Base-by-base conservation (phyloP, 352 stramenopile genomes). In the Phytopythium delawarense region DNA sequence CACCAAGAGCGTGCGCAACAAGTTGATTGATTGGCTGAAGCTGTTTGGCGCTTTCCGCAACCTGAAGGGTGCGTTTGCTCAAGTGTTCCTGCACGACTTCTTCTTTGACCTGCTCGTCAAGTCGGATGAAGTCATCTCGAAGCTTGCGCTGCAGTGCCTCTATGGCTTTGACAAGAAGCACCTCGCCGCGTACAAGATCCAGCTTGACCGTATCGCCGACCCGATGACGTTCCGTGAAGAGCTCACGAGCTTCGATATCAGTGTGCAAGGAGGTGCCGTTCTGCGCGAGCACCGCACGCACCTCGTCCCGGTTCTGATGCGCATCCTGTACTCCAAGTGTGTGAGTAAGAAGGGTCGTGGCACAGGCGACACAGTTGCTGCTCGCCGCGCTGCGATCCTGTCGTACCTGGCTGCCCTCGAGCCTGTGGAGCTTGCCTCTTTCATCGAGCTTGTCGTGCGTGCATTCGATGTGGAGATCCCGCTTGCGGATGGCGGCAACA, bases 51-150 rank as follows among this genome's bases (percentile, higher is more conserved):
- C 66, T 12, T 96, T 95, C 67, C 89, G 73, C 62, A 96, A 96
- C 69, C 91, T 94, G 75, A 92, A 91, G 57, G 87, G 88, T 18
- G 88, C 88, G 34, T 97, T 82, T 64, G 84, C 84, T 9, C 75
- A 96, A 39, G 42, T 66, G 2, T 61, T 96, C 13, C 76, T 97
- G 23, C 88, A 94, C 64, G 70, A 74, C 28, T 70, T 96, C 21
- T 96, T 96, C 70, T 91, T 92, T 21, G 85, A 94, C n/a, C 69
- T 96, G 60, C 67, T 97, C 50, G 89, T 96, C 72, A 96, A 96
- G 64, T 84, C 91, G 7, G 91, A 97, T 57, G 87, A 94, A 48
- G 67, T 86, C 23, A 64, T 97, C 23, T 95, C 88, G 2, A 92
- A 94, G 62, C 65, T 96, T 9, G 88, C 88, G 23, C 75, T 97